These are phyloP conservation scores for Sclerotiophoma versabilis DNA, from an alignment of 2,329 filamentous ascomycete genomes.

Conservation along the genomic window DNA sequence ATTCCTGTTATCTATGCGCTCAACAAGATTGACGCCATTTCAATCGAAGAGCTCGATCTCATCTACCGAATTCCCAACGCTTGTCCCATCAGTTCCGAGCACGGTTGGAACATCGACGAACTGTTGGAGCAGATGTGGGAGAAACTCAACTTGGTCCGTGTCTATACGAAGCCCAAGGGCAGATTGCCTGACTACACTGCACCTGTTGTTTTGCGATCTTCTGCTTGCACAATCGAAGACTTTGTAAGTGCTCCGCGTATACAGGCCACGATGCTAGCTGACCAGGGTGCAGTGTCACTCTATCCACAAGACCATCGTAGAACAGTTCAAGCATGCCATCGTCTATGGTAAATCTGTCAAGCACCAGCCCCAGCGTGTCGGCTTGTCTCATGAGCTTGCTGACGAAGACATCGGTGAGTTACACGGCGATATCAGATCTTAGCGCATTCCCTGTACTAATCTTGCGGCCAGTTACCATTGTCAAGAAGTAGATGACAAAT, in stretches of 20 bases:
- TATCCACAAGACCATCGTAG: slow-evolving; percentile 94
- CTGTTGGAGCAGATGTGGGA: slow-evolving; percentile 99
- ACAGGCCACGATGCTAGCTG: slow-evolving; percentile 39
- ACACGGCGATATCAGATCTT: not conserved
- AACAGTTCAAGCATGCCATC: slow-evolving; percentile 93
- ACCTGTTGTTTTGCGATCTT: slow-evolving; percentile 86
- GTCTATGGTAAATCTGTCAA: slow-evolving; percentile 98
- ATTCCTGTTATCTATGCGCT: slow-evolving; percentile 99
- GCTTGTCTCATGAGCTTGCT: slow-evolving; percentile 85
- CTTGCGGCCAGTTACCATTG: slow-evolving; percentile 49
- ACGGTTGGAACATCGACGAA: slow-evolving; percentile 97
- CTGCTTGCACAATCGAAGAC: slow-evolving; percentile 89
- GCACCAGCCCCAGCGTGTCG: slow-evolving; percentile 96
- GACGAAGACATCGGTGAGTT: slow-evolving; percentile 94
- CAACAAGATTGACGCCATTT: slow-evolving; percentile 99
- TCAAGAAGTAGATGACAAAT: slow-evolving; percentile 48
- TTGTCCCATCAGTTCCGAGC: slow-evolving; percentile 93
- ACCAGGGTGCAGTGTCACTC: slow-evolving; percentile 77
- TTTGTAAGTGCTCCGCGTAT: slow-evolving; percentile 71
- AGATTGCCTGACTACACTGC: slow-evolving; percentile 89
- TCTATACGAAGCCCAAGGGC: slow-evolving; percentile 99
- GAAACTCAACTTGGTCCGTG: slow-evolving; percentile 85
- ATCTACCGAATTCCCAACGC: slow-evolving; percentile 97
- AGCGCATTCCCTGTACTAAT: slow-evolving; percentile 29
- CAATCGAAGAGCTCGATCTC: slow-evolving; percentile 95